Percentiles rank a stretch among this genome's conserved stretches.
These are phyloP conservation scores for Glycine soja DNA, from an alignment of 306 rosid genomes.

Conservation along the genomic window DNA sequence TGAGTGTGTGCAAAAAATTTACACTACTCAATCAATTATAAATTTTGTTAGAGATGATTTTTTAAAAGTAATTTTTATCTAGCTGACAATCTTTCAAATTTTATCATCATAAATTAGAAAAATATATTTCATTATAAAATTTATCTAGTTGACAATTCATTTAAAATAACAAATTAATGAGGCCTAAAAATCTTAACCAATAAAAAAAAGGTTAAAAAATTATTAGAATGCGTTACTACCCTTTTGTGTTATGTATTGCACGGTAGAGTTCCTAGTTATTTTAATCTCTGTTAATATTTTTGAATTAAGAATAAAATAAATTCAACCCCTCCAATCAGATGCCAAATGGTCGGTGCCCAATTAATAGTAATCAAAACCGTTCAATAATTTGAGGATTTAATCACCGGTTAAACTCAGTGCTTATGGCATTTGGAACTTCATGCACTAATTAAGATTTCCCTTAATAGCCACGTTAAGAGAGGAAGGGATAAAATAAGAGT, in stretches of 20 bases:
- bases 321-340: slow-evolving; percentile 19
- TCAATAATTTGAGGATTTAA: slow-evolving; percentile 38
- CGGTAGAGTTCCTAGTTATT: no score
- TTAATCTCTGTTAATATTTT: no score
- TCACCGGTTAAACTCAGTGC: slow-evolving; percentile 10
- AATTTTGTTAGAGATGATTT: no score
- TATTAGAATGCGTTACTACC: no score
- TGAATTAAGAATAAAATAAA: not conserved
- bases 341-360: slow-evolving; percentile 17
- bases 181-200: not conserved
- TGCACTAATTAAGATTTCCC: slow-evolving; percentile 2
- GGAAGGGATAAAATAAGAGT: slow-evolving; percentile 3
- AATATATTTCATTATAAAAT: not conserved
- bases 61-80: no score
- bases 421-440: slow-evolving; percentile 9
- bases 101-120: not conserved
- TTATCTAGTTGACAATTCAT: no score
- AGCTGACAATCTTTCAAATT: not conserved
- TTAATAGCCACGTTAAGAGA: slow-evolving; percentile 33
- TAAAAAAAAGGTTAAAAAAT: not conserved
- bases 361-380: slow-evolving; percentile 34
- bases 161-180: not conserved
- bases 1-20: no score
- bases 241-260: no score
- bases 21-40: no score